These are phyloP conservation scores for Cetraspora pellucida DNA, from an alignment of 192 early-diverging fungal genomes.

Conservation along the genomic window DNA sequence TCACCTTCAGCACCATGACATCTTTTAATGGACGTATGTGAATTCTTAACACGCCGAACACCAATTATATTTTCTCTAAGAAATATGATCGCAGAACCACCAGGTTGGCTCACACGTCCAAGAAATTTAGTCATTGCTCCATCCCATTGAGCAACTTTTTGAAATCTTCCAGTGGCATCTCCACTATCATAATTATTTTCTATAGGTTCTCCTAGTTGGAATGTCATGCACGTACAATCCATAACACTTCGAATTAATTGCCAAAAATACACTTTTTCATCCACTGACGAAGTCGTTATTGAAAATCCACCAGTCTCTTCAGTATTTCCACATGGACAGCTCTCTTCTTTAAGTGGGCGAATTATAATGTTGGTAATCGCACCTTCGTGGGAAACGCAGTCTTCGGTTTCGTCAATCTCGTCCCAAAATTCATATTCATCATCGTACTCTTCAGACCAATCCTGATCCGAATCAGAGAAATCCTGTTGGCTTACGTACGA, in stretches of 20 bases:
- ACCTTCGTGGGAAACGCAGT: constrained; percentile 7
- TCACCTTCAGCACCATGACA: constrained; percentile 33
- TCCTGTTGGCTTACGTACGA: neutral
- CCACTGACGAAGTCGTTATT: constrained; percentile 19
- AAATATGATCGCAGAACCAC: constrained; percentile 27
- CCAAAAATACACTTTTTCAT: constrained; percentile 32
- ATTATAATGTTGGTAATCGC: constrained; percentile 27
- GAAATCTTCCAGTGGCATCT: neutral
- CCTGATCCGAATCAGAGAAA: neutral
- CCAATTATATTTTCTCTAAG: constrained; percentile 24
- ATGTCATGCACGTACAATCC: constrained; percentile 33
- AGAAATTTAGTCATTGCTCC: constrained; percentile 20
- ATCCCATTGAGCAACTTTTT: constrained; percentile 25
- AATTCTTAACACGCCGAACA: constrained; percentile 9
- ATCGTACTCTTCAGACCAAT: neutral
- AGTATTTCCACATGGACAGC: constrained; percentile 29
- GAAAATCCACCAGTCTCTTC: constrained; percentile 16
- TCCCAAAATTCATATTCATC: constrained; percentile 13
- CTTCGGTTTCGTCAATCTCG: neutral
- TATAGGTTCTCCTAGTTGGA: neutral
- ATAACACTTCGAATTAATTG: constrained; percentile 21
- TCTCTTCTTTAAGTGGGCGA: constrained; percentile 21
- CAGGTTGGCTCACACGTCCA: constrained; percentile 20
- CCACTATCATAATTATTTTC: too few relatives aligned
- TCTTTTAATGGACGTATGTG: neutral